Evolutionary conservation across 2,329 filamentous ascomycete genomes (phyloP).

Genomic region (Pezizomycotina sp.): DNA sequence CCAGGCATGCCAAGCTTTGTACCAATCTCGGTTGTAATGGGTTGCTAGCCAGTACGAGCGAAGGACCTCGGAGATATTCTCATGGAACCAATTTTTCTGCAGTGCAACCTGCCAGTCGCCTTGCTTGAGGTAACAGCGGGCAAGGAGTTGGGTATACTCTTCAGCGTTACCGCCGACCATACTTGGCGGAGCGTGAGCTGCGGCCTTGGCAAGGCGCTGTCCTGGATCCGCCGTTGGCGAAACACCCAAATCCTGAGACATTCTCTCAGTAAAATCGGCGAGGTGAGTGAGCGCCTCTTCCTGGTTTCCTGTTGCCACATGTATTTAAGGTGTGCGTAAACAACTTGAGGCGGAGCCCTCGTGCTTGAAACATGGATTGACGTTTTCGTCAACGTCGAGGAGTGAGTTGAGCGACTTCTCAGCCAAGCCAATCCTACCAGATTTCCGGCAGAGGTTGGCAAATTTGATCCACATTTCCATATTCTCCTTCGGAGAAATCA

Average conservation of each 20-base stretch:
- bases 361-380: constrained; percentile 31
- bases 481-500: constrained; percentile 81
- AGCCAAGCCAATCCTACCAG: constrained; percentile 78
- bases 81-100: constrained; percentile 67
- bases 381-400: constrained; percentile 50
- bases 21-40: constrained; percentile 84
- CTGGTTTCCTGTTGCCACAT: constrained; percentile 70
- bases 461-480: constrained; percentile 99
- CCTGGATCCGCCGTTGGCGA: constrained; percentile 3
- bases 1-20: constrained; percentile 99
- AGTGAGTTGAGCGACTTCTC: constrained; percentile 88
- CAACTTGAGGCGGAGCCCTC: constrained; percentile 56
- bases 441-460: constrained; percentile 93
- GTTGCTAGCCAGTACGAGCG: constrained; percentile 85
- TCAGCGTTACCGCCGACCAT: constrained; percentile 29
- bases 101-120: constrained; percentile 87
- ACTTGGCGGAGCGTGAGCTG: constrained; percentile 16
- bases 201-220: constrained; percentile 9
- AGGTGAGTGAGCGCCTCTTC: constrained; percentile 44
- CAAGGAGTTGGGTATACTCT: constrained; percentile 54
- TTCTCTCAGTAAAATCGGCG: constrained; percentile 43
- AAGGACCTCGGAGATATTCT: constrained; percentile 73
- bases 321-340: constrained; percentile 94
- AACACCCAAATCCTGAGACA: constrained; percentile 41
- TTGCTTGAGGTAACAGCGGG: constrained; percentile 89